Evolutionary conservation across 2,329 filamentous ascomycete genomes (phyloP).

Genomic region (Aspergillus fischeri): DNA sequence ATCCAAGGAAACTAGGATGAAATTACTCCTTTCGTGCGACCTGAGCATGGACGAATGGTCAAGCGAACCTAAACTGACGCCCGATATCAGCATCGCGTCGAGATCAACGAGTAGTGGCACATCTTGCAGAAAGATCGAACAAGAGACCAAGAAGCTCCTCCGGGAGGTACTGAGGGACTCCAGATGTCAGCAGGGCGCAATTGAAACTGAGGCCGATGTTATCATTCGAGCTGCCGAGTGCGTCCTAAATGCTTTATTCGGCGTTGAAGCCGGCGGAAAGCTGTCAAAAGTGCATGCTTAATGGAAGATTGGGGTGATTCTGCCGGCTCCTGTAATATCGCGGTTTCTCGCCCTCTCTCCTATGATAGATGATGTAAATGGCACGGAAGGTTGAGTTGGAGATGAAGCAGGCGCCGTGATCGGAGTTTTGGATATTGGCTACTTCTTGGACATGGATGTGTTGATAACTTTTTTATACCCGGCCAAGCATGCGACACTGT

Average conservation of each 20-base stretch:
- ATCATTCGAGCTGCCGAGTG: conserved; percentile 35
- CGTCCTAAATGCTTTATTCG: conserved; percentile 32
- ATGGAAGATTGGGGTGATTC: neutral
- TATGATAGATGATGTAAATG: neutral
- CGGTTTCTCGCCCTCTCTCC: too few relatives aligned
- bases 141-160: conserved; percentile 38
- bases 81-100: conserved; percentile 32
- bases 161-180: conserved; percentile 28
- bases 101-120: conserved; percentile 6
- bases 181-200: conserved; percentile 4
- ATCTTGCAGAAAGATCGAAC: conserved; percentile 28
- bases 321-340: neutral
- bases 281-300: neutral
- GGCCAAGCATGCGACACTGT: neutral
- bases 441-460: neutral
- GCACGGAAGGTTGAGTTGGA: neutral
- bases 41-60: conserved; percentile 38
- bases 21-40: conserved; percentile 32
- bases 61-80: conserved; percentile 35
- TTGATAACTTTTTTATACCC: neutral
- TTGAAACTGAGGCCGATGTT: conserved; percentile 21
- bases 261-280: conserved; percentile 4
- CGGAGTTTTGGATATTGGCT: neutral
- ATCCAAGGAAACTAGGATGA: conserved; percentile 8
- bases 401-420: neutral